Evolutionary conservation across 768 basidiomycete genomes (phyloP).

Genomic region (Tremella yokohamensis): DNA sequence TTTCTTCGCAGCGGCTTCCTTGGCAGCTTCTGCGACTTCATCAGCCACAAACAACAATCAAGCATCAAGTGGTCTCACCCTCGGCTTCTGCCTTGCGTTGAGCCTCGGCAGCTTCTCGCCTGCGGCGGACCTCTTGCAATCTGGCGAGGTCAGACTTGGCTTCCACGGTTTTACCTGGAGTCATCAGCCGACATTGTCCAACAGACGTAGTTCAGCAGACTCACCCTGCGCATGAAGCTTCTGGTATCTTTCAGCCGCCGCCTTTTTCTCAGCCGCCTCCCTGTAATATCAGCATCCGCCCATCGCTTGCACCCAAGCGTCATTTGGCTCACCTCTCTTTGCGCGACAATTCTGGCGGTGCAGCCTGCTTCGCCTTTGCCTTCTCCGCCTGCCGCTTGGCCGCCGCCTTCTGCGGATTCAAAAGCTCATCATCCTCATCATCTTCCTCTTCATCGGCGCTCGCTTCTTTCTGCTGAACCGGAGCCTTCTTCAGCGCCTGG

Average conservation of each 20-base stretch:
- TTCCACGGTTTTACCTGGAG: conserved; percentile 81
- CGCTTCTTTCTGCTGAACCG: conserved; percentile 37
- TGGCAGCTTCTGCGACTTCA: conserved; percentile 33
- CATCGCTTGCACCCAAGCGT: conserved; percentile 49
- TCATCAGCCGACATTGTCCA: conserved; percentile 49
- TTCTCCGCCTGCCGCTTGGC: conserved; percentile 26
- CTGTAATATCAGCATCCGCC: conserved; percentile 57
- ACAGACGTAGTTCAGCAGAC: not conserved
- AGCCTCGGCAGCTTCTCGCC: conserved; percentile 81
- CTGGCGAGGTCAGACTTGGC: conserved; percentile 84
- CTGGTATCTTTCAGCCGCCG: conserved; percentile 81
- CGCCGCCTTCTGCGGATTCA: conserved; percentile 18
- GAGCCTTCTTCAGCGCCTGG: conserved; percentile 54
- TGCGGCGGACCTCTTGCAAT: conserved; percentile 76
- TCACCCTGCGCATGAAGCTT: conserved; percentile 61
- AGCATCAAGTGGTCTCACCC: conserved; percentile 56
- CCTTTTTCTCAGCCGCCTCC: conserved; percentile 87
- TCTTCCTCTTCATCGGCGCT: conserved; percentile 27
- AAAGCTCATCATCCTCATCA: conserved; percentile 18
- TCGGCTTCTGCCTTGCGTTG: conserved; percentile 85
- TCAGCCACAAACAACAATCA: conserved; percentile 6
- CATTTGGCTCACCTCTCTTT: conserved; percentile 47
- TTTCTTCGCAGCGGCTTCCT: conserved; percentile 43
- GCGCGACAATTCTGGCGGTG: conserved; percentile 35
- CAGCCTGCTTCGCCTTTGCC: conserved; percentile 21